Base-by-base conservation (phyloP, 768 basidiomycete species). In the Lanmaoa pseudosensibilis region DNA sequence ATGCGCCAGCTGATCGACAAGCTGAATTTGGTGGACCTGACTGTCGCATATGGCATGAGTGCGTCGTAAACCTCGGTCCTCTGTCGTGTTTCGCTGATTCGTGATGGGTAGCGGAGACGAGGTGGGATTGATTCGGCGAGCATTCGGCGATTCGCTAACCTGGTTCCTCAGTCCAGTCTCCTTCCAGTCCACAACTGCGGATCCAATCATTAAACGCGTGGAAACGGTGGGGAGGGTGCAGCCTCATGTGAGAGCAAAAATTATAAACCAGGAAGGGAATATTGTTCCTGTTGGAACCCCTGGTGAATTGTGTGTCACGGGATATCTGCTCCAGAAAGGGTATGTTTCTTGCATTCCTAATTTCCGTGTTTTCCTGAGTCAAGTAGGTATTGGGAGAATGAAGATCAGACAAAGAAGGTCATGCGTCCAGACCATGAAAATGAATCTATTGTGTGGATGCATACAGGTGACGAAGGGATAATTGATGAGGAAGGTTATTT, bases 31-130 rank as follows among this genome's bases (percentile, higher is more conserved):
- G 76, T 65, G 6, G 87, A 90, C 41, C 70, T 93, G 39, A 91
- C 91, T 0, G 86, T 83, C 55, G 90, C 87, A 11, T 93, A 90
- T 70, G 91, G 91, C 54, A 93, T 93, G 91, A 92, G 91, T 93
- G 58, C 57, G 87, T 80, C 9, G 9, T 4, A 25, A 34, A 7
- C 32, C 4, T 41, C 33, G 21, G 11, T 23, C 19, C 11, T 39
- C 0, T 34, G 32, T 33, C 7, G 13, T 36, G 18, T 33, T 23
- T 44, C n/a, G n/a, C 58, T 66, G 46, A 69, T 11, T 21, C 7
- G 3, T 6, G 37, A 50, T 41, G 32, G n/a, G n/a, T 56, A 91
- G 89, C 89, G 46, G 89, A 90, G 69, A 90, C 88, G 9, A 87
- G 84, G 83, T 83, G 45, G 41, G 44, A 10, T 47, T 37, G 43